Evolutionary conservation across 176 grass and related monocot genomes (phyloP), one percentile per base, ranked within the genome.

Genomic region (Olyra latifolia): DNA sequence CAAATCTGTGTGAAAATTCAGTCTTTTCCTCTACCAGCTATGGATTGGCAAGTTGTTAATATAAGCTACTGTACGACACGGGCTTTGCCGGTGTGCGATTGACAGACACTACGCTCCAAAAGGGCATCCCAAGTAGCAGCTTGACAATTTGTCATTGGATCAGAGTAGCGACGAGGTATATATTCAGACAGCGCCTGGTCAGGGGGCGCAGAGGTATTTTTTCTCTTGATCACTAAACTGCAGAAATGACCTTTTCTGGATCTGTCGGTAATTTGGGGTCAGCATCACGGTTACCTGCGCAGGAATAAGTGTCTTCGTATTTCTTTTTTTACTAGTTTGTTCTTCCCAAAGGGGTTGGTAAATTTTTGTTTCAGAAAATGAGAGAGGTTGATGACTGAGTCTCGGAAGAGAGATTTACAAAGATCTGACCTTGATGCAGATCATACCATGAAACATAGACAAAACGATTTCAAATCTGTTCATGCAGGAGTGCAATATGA

Each of bases 71-170:
- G 56, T 25, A 55, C 28, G 0, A 7, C 41, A 73, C 32, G 5
- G 66, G 62, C 9, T 3, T 65, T 77, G 16, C 30, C 3, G 42
- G 30, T 7, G 15, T n/a, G 44, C 28, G 53, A 71, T 78, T 16
- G 76, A 80, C 62, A 44, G 5, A 22, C 54, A 62, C 82, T 84
- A 80, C 6, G 57, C n/a, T 80, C 87, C 87, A 89, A 89, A 85
- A 80, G 0, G 71, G 87, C 71, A 85, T 89, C 87, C 87, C 63
- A 71, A 48, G 69, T 16, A 11, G 43, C 35, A 28, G 71, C 76
- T 47, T 76, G 71, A 76, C 55, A 56, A 54, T 27, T 81, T 40
- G 55, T 7, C 23, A 11, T 55, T 84, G 81, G 87, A 89, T 80
- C 81, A 76, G 49, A 66, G 24, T 42, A 7, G 25, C 10, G 64